A percentile compares a stretch with the other conserved stretches of the same genome.
These are phyloP conservation scores for Candida schatavii DNA, from an alignment of 805 yeast species.

Conservation along the genomic window DNA sequence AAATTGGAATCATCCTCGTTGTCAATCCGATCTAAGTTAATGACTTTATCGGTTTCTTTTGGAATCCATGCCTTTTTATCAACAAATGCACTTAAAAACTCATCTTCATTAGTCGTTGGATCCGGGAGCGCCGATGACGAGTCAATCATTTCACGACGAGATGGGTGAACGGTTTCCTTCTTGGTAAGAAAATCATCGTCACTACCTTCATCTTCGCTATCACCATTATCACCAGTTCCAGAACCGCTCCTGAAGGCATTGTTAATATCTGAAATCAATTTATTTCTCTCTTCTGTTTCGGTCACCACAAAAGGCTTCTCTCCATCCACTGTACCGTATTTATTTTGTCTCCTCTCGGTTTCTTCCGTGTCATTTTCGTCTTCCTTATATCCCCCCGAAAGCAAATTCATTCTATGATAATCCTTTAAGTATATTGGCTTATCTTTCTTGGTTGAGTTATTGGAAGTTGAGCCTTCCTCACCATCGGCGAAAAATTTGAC, in stretches of 20 bases:
- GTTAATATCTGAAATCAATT: constrained; percentile 76
- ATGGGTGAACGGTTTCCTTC: constrained; percentile 31
- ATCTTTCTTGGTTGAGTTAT: constrained; percentile 22
- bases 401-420: constrained; percentile 79
- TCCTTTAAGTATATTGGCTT: constrained; percentile 85
- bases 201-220: constrained; percentile 42
- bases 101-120: constrained; percentile 52
- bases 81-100: constrained; percentile 71
- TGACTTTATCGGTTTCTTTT: constrained; percentile 55
- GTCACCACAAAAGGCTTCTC: constrained; percentile 72
- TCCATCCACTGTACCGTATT: constrained; percentile 44
- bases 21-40: constrained; percentile 49
- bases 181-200: constrained; percentile 58
- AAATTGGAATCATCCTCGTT: constrained; percentile 68
- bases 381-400: constrained; percentile 60
- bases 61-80: constrained; percentile 89
- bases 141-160: constrained; percentile 22
- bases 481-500: constrained; percentile 72
- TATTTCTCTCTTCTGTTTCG: constrained; percentile 70
- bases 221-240: constrained; percentile 9
- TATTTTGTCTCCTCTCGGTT: constrained; percentile 33
- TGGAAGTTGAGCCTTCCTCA: constrained; percentile 16
- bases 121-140: constrained; percentile 54
- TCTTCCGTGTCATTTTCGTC: constrained; percentile 48
- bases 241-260: constrained; percentile 49